A percentile compares a stretch with the other conserved stretches of the same genome.
Evolutionary conservation across 352 stramenopile genomes (phyloP).

Genomic region (Globisporangium recalcitrans): DNA sequence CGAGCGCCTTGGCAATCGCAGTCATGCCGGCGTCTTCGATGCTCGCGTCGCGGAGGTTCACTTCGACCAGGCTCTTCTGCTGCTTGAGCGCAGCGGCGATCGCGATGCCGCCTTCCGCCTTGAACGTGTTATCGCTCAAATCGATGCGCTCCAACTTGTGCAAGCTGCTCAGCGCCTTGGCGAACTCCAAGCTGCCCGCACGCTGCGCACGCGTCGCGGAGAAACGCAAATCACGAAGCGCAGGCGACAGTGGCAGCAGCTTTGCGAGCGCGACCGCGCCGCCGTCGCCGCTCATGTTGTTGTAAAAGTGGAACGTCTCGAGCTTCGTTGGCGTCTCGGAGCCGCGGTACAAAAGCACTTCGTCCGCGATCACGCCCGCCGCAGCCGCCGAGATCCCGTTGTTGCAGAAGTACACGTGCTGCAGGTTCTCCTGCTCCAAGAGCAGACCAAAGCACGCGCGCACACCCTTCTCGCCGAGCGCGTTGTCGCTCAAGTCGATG

Average conservation of each 20-base stretch:
- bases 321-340: conserved; percentile 71
- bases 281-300: conserved; percentile 96
- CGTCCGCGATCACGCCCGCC: conserved; percentile 82
- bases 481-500: conserved; percentile 93
- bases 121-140: conserved; percentile 94
- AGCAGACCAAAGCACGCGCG: conserved; percentile 88
- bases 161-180: conserved; percentile 66
- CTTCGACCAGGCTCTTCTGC: conserved; percentile 66
- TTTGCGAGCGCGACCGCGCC: conserved; percentile 84
- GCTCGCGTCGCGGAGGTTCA: conserved; percentile 90
- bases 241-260: conserved; percentile 82
- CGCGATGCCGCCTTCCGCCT: conserved; percentile 71
- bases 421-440: conserved; percentile 64
- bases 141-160: conserved; percentile 83
- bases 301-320: conserved; percentile 94
- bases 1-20: conserved; percentile 76
- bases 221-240: conserved; percentile 90
- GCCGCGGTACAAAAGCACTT: conserved; percentile 83
- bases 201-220: conserved; percentile 89
- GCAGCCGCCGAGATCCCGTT: conserved; percentile 90
- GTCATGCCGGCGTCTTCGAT: conserved; percentile 88
- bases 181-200: conserved; percentile 85
- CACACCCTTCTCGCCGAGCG: conserved; percentile 92
- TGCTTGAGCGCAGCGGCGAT: conserved; percentile 79
- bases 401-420: conserved; percentile 92